Conservation (phyloP, 441 rosid species). For the Mallotus repandus region DNA sequence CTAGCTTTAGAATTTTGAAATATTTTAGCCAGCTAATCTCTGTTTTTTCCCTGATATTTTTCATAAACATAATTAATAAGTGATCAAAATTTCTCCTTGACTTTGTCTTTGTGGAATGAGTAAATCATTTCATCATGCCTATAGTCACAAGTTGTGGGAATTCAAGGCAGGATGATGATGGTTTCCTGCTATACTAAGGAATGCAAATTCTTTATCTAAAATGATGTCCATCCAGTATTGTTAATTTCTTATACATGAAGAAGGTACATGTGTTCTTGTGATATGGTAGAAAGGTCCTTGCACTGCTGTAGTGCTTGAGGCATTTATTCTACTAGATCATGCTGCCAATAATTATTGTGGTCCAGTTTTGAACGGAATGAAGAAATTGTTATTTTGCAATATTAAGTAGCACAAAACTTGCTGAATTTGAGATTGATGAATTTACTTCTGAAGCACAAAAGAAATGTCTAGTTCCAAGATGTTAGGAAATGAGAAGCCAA, state of each 20-base stretch:
- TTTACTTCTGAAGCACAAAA: background rate
- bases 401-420: background rate
- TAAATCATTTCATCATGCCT: background rate
- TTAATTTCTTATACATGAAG: background rate
- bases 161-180: background rate
- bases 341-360: background rate
- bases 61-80: no score
- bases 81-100: background rate
- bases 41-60: background rate
- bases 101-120: background rate
- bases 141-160: background rate
- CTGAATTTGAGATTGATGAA: background rate
- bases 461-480: background rate
- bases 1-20: background rate
- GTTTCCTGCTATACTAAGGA: background rate
- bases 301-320: background rate
- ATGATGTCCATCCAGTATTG: background rate
- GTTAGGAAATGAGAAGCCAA: background rate
- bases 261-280: background rate
- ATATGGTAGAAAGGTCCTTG: background rate
- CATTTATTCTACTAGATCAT: background rate
- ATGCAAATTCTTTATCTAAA: background rate
- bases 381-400: background rate
- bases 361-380: background rate
- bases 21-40: background rate